These are phyloP conservation scores for Camellia granthamiana DNA, from an alignment of 148 eudicot species.

Conservation along the genomic window DNA sequence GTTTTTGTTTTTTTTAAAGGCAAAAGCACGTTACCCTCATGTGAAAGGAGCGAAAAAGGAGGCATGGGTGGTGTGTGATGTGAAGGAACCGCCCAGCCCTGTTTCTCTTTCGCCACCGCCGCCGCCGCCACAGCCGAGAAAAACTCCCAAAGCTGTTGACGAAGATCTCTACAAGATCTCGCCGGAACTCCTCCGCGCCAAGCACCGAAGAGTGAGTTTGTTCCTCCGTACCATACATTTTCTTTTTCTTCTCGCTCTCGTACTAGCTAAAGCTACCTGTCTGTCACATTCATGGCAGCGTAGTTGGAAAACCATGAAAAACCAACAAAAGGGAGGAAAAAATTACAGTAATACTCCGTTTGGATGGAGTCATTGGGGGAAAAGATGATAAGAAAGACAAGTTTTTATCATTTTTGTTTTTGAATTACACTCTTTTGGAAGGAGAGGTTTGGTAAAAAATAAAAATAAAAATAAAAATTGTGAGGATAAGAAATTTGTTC, in stretches of 20 bases:
- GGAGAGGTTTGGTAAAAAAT: no score
- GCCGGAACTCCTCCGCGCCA: conserved; percentile 44
- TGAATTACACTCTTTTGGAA: no score
- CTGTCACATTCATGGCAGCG: no score
- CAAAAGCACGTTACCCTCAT: conserved; percentile 11
- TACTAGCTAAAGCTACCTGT: no score
- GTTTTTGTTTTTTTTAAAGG: conserved; percentile 4
- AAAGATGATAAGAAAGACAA: no score
- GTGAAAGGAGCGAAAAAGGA: conserved; percentile 31
- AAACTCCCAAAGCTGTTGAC: conserved; percentile 48
- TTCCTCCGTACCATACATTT: not conserved
- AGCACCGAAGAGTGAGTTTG: conserved; percentile 27
- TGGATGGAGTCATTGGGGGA: no score
- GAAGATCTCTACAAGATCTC: conserved; percentile 66
- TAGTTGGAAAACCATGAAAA: no score
- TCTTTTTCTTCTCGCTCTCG: not conserved
- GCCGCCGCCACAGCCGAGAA: conserved; percentile 13
- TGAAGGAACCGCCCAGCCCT: conserved; percentile 22
- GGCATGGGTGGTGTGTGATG: conserved; percentile 25
- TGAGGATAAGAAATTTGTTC: no score
- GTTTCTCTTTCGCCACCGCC: conserved; percentile 17
- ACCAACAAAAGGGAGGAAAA: no score
- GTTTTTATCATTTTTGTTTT: no score
- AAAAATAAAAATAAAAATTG: no score
- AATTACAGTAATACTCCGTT: no score